Conservation (phyloP, 371 early-diverging fungal genomes). For the Mortierella sp. region DNA sequence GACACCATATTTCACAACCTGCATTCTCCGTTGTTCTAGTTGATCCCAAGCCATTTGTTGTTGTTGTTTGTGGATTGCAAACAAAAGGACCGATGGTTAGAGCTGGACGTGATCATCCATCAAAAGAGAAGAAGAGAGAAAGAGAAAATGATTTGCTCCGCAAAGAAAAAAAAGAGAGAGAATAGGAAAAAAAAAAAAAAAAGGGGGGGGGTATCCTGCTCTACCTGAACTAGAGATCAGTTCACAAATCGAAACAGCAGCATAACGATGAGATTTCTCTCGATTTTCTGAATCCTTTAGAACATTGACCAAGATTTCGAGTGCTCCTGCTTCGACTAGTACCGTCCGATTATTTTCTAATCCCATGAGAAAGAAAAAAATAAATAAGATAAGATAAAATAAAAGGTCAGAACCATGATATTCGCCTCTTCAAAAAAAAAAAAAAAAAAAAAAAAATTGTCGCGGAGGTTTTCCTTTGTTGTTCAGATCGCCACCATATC, state of each 20-base stretch:
- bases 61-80: not conserved
- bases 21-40: slow-evolving; percentile 37
- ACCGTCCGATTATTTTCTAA: slow-evolving; percentile 67
- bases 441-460: no score
- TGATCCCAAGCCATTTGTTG: not conserved
- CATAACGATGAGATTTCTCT: slow-evolving; percentile 72
- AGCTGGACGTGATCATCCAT: not conserved
- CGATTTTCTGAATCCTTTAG: slow-evolving; percentile 65
- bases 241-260: slow-evolving; percentile 76
- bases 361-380: not conserved
- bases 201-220: no score
- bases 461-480: no score
- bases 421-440: no score
- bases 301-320: slow-evolving; percentile 70
- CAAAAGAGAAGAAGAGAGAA: not conserved
- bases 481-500: no score
- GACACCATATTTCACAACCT: slow-evolving; percentile 69
- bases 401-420: not conserved
- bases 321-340: slow-evolving; percentile 68
- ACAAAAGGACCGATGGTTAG: not conserved
- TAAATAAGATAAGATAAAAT: not conserved
- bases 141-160: not conserved
- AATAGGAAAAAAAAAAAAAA: no score
- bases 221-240: slow-evolving; percentile 73
- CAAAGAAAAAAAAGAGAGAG: no score